phyloP scores from a whole-genome alignment of 192 early-diverging fungal species.

The Backusella mclennaniae region DNA sequence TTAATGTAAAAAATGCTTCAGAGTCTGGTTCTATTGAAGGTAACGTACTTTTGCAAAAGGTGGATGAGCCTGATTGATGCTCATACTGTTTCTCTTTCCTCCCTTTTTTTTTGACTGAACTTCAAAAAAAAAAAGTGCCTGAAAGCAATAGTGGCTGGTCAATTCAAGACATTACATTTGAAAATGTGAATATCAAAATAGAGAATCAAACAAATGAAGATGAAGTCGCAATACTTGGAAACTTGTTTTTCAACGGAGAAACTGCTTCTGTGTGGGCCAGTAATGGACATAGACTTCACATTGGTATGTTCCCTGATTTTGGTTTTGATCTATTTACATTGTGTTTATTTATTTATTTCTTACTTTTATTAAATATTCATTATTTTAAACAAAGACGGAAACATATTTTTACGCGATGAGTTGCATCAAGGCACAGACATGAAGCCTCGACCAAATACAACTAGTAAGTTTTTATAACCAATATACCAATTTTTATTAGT shows the following conservation, averaged over 20 bases:
- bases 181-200: slow-evolving; percentile 24
- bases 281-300: slow-evolving; percentile 1
- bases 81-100: background rate
- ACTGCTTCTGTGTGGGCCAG: slow-evolving; percentile 7
- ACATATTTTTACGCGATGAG: slow-evolving; percentile 26
- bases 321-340: background rate
- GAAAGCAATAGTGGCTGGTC: slow-evolving; percentile 13
- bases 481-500: background rate
- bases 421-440: slow-evolving; percentile 16
- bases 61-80: background rate
- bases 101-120: background rate
- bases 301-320: slow-evolving; percentile 17
- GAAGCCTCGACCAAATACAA: slow-evolving; percentile 11
- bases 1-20: background rate
- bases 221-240: background rate
- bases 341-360: background rate
- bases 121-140: slow-evolving; percentile 12
- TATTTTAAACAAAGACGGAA: slow-evolving; percentile 17
- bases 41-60: background rate
- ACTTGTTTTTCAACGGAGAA: slow-evolving; percentile 24
- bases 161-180: slow-evolving; percentile 21
- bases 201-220: slow-evolving; percentile 12
- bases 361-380: background rate
- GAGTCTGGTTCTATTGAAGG: slow-evolving; percentile 17
- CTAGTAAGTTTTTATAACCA: slow-evolving; percentile 14